Percentiles rank a stretch among this genome's conserved stretches.
phyloP scores from a whole-genome alignment of 2,329 filamentous ascomycete species.

The Didymella exigua region DNA sequence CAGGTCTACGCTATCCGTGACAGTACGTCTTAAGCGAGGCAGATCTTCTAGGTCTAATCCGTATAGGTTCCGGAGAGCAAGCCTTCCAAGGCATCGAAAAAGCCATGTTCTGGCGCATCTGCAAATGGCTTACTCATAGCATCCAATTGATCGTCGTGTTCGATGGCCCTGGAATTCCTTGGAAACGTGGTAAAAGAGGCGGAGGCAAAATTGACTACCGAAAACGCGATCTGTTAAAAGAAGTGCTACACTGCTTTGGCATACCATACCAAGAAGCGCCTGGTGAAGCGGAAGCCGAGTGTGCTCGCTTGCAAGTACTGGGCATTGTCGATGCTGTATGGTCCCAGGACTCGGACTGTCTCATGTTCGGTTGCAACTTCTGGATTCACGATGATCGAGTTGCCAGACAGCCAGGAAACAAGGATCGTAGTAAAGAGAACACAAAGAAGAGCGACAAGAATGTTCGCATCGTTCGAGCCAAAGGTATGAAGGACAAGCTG shows the following conservation, averaged over 20 bases:
- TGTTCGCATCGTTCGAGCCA: constrained; percentile 41
- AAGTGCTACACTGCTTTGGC: constrained; percentile 47
- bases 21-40: constrained; percentile 22
- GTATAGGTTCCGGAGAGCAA: constrained; percentile 32
- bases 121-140: constrained; percentile 55
- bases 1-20: constrained; percentile 46
- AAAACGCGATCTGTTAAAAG: constrained; percentile 41
- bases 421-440: constrained; percentile 34
- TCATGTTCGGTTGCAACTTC: constrained; percentile 56
- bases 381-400: constrained; percentile 48
- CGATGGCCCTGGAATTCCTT: constrained; percentile 56
- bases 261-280: constrained; percentile 54
- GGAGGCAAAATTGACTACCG: constrained; percentile 44
- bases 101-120: constrained; percentile 49
- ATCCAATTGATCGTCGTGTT: constrained; percentile 62
- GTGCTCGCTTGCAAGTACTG: constrained; percentile 51
- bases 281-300: constrained; percentile 57
- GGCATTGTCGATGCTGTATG: constrained; percentile 57
- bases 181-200: constrained; percentile 42
- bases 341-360: constrained; percentile 54
- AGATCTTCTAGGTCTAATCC: neutral
- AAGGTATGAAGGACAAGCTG: constrained; percentile 32
- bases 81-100: constrained; percentile 53
- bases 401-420: constrained; percentile 29
- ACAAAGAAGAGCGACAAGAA: constrained; percentile 39